These are phyloP conservation scores for Penicillium canescens DNA, from an alignment of 495 filamentous ascomycete species.

Conservation along the genomic window DNA sequence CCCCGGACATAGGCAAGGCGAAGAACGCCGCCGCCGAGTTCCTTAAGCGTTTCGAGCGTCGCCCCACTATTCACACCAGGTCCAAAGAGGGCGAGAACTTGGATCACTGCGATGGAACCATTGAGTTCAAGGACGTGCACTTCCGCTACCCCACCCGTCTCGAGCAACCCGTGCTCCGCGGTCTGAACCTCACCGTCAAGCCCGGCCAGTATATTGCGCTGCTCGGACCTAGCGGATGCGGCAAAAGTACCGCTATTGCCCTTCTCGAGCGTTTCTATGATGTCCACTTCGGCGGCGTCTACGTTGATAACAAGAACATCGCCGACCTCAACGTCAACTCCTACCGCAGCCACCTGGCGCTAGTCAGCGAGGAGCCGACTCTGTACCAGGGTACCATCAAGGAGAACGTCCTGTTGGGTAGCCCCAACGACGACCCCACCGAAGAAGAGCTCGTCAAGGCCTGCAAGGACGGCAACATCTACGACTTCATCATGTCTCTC, in stretches of 20 bases:
- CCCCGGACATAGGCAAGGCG: conserved; percentile 80
- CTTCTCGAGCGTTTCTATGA: conserved; percentile 86
- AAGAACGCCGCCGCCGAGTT: conserved; percentile 73
- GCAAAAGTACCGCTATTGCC: conserved; percentile 75
- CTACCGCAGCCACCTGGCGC: conserved; percentile 69
- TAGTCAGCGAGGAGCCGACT: conserved; percentile 81
- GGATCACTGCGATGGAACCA: conserved; percentile 55
- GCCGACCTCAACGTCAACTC: conserved; percentile 65
- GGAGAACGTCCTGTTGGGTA: conserved; percentile 75
- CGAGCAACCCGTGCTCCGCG: conserved; percentile 70
- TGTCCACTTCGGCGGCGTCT: conserved; percentile 62
- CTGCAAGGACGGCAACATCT: conserved; percentile 83
- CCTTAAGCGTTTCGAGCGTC: conserved; percentile 68
- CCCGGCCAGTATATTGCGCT: conserved; percentile 75
- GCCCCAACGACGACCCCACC: conserved; percentile 55
- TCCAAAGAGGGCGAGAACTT: conserved; percentile 62
- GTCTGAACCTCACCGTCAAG: conserved; percentile 64
- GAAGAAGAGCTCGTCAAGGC: conserved; percentile 69
- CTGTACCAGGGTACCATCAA: conserved; percentile 80
- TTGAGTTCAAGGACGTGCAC: conserved; percentile 73
- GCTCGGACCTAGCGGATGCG: conserved; percentile 78
- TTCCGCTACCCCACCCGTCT: conserved; percentile 77
- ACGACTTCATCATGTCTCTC: conserved; percentile 76
- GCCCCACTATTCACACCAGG: conserved; percentile 75
- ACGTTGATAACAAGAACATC: conserved; percentile 70